These are phyloP conservation scores for Triangularia setosa DNA, from an alignment of 2,329 filamentous ascomycete species.

Conservation along the genomic window DNA sequence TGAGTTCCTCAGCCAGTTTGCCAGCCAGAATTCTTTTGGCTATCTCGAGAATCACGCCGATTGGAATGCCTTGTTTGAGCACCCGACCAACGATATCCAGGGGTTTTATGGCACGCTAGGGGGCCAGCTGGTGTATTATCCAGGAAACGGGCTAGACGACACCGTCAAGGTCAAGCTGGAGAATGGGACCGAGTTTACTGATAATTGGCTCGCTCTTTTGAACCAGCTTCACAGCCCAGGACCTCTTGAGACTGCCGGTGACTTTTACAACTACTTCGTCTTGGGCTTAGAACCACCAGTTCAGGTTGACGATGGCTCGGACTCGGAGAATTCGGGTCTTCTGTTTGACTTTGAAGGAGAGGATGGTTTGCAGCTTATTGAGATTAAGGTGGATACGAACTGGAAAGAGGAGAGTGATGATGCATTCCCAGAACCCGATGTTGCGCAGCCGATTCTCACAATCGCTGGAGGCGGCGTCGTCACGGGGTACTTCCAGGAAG, in stretches of 20 bases:
- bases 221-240: conserved; percentile 19
- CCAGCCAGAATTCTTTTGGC: conserved; percentile 33
- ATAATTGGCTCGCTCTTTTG: conserved; percentile 20
- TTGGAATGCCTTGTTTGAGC: conserved; percentile 37
- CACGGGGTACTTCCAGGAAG: conserved; percentile 23
- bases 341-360: neutral
- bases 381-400: neutral
- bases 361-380: no score
- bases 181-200: conserved; percentile 22
- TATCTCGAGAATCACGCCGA: conserved; percentile 39
- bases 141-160: conserved; percentile 30
- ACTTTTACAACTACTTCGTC: conserved; percentile 44
- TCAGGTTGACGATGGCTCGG: conserved; percentile 4
- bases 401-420: neutral
- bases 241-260: conserved; percentile 37
- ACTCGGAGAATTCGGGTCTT: neutral
- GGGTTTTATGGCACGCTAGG: conserved; percentile 30
- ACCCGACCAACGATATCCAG: conserved; percentile 26
- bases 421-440: neutral
- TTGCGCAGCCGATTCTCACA: conserved; percentile 3
- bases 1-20: conserved; percentile 31
- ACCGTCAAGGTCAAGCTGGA: conserved; percentile 22
- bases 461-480: conserved; percentile 10
- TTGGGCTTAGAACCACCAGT: conserved; percentile 23
- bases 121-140: conserved; percentile 34